Base-by-base conservation (phyloP, 2,329 filamentous ascomycete species). In the Paraphaeosphaeria sporulosa region DNA sequence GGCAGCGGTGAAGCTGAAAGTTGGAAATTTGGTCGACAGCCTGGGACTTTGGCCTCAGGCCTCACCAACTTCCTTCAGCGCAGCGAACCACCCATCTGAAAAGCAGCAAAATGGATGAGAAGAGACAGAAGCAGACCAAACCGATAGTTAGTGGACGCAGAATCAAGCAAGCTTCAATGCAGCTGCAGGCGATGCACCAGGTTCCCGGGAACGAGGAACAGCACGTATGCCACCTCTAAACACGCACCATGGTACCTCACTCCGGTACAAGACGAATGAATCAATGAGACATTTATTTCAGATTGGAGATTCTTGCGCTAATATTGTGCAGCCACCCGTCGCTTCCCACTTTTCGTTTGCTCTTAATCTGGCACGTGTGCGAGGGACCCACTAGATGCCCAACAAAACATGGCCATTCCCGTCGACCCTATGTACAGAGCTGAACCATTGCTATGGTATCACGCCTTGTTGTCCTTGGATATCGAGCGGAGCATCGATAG, bases 401-500 rank as follows among this genome's bases (percentile, higher is more conserved):
- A 9, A 50, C 36, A 38, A 53, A 60, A 52, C 51, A 40, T 36
- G 53, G 55, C 51, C 36, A 43, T 48, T 49, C 52, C 48, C 53
- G 27, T n/a, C 2, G 47, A 12, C 19, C 17, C 19, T 62, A 52
- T 60, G 56, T 49, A 48, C 57, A 61, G 49, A 48, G 27, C 51
- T 49, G 49, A 48, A 25, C 46, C 19, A 30, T 51, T 55, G 23
- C 40, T 51, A n/a, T 47, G 32, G 4, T n/a, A 53, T 64, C 61
- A 73, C 32, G 53, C 64, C 57, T 71, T 71, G 27, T 64, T 59
- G 50, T 81, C 77, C 65, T 83, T 79, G 10, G 84, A 80, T 57
- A 87, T 76, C 59, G 86, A 82, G 60, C 88, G 86, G 55, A 97
- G 79, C 79, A 97, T 84, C 79, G 90, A 93, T 74, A 97, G 79